These are phyloP conservation scores for Plantago elongata DNA, from an alignment of 257 asterid genomes.

Conservation along the genomic window DNA sequence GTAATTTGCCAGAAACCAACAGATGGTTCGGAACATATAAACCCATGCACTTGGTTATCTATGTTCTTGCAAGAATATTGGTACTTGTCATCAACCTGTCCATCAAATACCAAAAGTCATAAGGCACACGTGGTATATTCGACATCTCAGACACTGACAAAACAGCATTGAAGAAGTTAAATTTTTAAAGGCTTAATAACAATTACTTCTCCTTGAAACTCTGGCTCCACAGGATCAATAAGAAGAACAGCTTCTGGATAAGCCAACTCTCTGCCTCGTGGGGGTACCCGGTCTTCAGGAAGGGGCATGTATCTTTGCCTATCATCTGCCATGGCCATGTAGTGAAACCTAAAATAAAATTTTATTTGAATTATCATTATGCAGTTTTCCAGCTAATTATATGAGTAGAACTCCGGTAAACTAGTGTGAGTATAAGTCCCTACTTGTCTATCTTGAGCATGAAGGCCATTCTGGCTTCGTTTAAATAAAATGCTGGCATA, in stretches of 20 bases:
- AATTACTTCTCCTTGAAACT: constrained; percentile 35
- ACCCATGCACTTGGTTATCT: constrained; percentile 35
- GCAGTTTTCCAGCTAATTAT: not conserved
- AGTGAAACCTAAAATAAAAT: constrained; percentile 23
- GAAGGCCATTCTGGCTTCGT: constrained; percentile 51
- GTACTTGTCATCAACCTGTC: constrained; percentile 37
- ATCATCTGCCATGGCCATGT: constrained; percentile 30
- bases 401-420: not conserved
- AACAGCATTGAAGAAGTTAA: not conserved
- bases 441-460: constrained; percentile 51
- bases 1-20: constrained; percentile 40
- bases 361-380: not conserved
- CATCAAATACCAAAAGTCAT: not conserved
- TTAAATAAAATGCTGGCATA: constrained; percentile 48
- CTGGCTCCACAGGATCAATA: constrained; percentile 31
- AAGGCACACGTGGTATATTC: not conserved
- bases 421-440: not conserved
- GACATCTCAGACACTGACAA: not conserved
- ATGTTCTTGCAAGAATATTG: constrained; percentile 34
- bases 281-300: constrained; percentile 31
- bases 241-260: constrained; percentile 39
- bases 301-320: constrained; percentile 30
- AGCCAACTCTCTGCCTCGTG: constrained; percentile 27
- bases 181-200: not conserved
- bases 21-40: constrained; percentile 31